Evolutionary conservation across 768 basidiomycete species (phyloP).

Genomic region (Mycena vulgaris): DNA sequence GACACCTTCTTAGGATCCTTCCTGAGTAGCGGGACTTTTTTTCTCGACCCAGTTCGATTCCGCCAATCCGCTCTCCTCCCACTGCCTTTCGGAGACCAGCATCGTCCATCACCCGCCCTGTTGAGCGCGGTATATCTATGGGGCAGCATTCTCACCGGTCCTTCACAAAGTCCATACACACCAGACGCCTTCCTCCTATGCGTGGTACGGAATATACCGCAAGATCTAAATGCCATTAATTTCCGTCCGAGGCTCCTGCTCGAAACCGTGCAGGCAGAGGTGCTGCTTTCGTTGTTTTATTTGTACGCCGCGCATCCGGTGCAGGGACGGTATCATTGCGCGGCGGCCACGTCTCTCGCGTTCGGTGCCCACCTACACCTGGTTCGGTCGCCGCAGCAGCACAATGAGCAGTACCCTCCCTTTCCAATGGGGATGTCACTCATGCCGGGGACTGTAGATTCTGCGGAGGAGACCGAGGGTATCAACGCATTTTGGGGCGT

Average conservation of each 20-base stretch:
- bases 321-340: constrained; percentile 64
- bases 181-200: constrained; percentile 1
- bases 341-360: constrained; percentile 26
- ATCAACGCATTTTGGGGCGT: constrained; percentile 52
- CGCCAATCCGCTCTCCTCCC: constrained; percentile 1
- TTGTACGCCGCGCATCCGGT: constrained; percentile 62
- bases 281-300: constrained; percentile 47
- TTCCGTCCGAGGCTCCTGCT: not conserved
- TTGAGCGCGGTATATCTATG: constrained; percentile 23
- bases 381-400: not conserved
- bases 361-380: not conserved
- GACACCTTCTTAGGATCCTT: constrained; percentile 19
- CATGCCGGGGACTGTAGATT: not conserved
- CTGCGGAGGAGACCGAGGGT: constrained; percentile 45
- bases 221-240: not conserved
- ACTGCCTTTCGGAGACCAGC: constrained; percentile 9
- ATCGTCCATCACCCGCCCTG: constrained; percentile 17
- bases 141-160: constrained; percentile 7
- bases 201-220: constrained; percentile 1
- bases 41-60: constrained; percentile 11
- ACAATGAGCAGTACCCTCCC: not conserved
- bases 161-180: not conserved
- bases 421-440: not conserved
- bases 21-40: constrained; percentile 15
- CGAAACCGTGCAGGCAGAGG: constrained; percentile 21